Conservation (phyloP, 2,329 filamentous ascomycete species). For the Juglanconis oblonga region DNA sequence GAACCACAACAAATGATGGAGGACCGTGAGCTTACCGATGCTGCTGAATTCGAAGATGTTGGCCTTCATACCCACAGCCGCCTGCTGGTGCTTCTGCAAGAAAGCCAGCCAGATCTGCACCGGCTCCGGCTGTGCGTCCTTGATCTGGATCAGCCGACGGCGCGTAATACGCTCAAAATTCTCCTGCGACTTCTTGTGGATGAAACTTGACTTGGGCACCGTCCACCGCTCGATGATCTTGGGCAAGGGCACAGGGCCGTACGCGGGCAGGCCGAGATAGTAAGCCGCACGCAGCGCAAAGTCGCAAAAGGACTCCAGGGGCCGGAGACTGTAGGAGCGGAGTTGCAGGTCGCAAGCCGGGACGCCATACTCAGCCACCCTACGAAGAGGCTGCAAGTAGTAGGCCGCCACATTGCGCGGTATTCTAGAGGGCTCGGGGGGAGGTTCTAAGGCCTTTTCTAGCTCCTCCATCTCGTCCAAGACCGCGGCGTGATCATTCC, state of each 20-base stretch:
- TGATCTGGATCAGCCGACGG: slow-evolving; percentile 84
- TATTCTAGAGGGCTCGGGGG: slow-evolving; percentile 45
- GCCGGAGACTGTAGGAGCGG: slow-evolving; percentile 84
- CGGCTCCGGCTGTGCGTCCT: slow-evolving; percentile 83
- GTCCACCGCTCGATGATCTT: slow-evolving; percentile 92
- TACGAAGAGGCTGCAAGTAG: slow-evolving; percentile 80
- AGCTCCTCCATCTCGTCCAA: neutral
- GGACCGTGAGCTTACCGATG: slow-evolving; percentile 50
- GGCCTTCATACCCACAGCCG: slow-evolving; percentile 98
- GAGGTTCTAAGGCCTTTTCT: neutral
- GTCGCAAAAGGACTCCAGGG: slow-evolving; percentile 91
- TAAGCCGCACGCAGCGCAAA: slow-evolving; percentile 94
- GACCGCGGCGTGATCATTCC: neutral
- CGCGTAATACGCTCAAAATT: slow-evolving; percentile 94
- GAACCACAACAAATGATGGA: slow-evolving; percentile 3
- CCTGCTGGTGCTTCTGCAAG: slow-evolving; percentile 85
- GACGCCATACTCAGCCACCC: slow-evolving; percentile 70
- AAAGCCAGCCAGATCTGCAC: slow-evolving; percentile 93
- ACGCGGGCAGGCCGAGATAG: slow-evolving; percentile 83
- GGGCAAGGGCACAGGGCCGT: slow-evolving; percentile 81
- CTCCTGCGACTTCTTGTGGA: slow-evolving; percentile 96
- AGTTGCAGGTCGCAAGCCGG: slow-evolving; percentile 89
- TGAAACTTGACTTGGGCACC: slow-evolving; percentile 82
- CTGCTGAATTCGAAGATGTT: slow-evolving; percentile 89
- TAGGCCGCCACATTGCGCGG: slow-evolving; percentile 81